phyloP scores from a whole-genome alignment of 345 rosid species.

The Hibiscus tridactylites region DNA sequence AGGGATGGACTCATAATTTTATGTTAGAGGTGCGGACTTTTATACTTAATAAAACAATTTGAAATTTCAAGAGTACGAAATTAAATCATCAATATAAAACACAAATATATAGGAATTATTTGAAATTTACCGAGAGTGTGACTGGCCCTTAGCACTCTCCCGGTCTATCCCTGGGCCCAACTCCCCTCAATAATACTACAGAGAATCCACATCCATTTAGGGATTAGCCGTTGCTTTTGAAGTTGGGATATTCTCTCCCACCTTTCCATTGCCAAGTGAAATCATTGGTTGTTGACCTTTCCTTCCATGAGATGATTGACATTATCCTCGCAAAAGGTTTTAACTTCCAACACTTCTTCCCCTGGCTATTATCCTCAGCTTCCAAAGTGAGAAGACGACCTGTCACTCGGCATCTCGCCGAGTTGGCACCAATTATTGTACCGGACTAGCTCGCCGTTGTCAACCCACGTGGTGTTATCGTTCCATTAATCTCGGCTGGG shows the following conservation, averaged over 20 bases:
- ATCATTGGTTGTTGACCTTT: neutral
- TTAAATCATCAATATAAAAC: too few relatives aligned
- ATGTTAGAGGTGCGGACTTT: too few relatives aligned
- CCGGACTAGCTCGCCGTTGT: neutral
- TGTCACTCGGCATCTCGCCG: neutral
- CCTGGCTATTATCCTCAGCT: neutral
- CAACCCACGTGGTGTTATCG: neutral
- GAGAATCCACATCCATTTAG: slow-evolving; percentile 21
- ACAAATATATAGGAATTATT: too few relatives aligned
- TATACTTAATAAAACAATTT: too few relatives aligned
- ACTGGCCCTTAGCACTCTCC: too few relatives aligned
- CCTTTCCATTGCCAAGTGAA: neutral
- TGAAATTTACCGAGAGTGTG: too few relatives aligned
- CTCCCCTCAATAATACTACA: slow-evolving; percentile 18
- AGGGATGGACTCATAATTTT: too few relatives aligned
- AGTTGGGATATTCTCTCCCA: slow-evolving; percentile 20
- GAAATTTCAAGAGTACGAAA: too few relatives aligned
- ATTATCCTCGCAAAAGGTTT: too few relatives aligned
- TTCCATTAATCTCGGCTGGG: neutral
- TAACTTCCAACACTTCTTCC: too few relatives aligned
- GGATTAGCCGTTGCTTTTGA: slow-evolving; percentile 20
- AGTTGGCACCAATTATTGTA: neutral
- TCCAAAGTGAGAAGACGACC: neutral
- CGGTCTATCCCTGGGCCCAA: neutral
- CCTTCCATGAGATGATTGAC: neutral